A percentile compares a stretch with the other conserved stretches of the same genome.
Conservation (phyloP, 495 filamentous ascomycete species). For the Rusavskia elegans region DNA sequence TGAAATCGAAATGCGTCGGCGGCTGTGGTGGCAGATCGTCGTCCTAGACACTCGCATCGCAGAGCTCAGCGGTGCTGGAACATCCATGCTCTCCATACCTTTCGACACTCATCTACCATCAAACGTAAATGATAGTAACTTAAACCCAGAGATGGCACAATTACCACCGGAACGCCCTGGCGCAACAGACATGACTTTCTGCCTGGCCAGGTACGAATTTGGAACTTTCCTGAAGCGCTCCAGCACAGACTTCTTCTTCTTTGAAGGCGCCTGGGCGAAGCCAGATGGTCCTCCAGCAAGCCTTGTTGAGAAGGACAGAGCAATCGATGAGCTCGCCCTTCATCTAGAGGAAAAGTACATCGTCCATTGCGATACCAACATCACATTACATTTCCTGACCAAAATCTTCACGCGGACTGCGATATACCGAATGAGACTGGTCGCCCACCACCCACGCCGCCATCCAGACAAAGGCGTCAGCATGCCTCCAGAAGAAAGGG, state of each 20-base stretch:
- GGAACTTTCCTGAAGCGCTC: constrained; percentile 25
- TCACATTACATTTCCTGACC: constrained; percentile 43
- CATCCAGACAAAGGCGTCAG: constrained; percentile 15
- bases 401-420: constrained; percentile 26
- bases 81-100: constrained; percentile 10
- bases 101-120: constrained; percentile 25
- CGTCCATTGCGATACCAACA: constrained; percentile 40
- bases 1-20: constrained; percentile 29
- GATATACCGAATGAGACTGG: constrained; percentile 20
- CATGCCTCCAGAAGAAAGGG: constrained; percentile 21
- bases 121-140: constrained; percentile 43
- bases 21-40: constrained; percentile 25
- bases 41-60: constrained; percentile 21
- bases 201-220: constrained; percentile 34
- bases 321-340: constrained; percentile 21
- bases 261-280: constrained; percentile 21
- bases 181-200: constrained; percentile 54
- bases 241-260: constrained; percentile 10
- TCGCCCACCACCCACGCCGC: constrained; percentile 28
- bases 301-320: constrained; percentile 30
- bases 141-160: constrained; percentile 40
- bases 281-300: constrained; percentile 19
- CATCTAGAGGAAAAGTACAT: constrained; percentile 30
- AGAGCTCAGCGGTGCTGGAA: constrained; percentile 18
- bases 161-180: constrained; percentile 34